Conservation (phyloP, 1,284 basidiomycete genomes). For the Trichosporon ovoides region DNA sequence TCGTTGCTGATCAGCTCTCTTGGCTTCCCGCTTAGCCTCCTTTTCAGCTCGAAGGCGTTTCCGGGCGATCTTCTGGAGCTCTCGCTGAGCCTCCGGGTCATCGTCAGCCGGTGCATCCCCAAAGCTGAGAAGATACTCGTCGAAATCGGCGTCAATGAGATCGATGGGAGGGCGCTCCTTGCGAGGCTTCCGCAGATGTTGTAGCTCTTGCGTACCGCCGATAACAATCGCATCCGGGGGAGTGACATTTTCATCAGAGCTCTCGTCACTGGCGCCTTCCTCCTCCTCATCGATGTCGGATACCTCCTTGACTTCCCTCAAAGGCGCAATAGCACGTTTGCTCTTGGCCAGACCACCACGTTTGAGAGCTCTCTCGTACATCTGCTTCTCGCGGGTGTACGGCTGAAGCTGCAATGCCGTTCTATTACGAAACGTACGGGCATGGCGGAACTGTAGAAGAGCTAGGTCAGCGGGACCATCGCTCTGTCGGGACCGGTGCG, state of each 20-base stretch:
- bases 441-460: slow-evolving; percentile 39
- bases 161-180: slow-evolving; percentile 12
- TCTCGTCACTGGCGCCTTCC: neutral
- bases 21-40: slow-evolving; percentile 19
- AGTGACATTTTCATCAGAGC: slow-evolving; percentile 9
- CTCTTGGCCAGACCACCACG: slow-evolving; percentile 40
- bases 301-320: slow-evolving; percentile 7
- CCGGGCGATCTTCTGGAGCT: slow-evolving; percentile 36
- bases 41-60: slow-evolving; percentile 27
- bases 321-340: slow-evolving; percentile 14
- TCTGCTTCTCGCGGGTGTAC: slow-evolving; percentile 44
- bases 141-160: slow-evolving; percentile 34
- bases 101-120: slow-evolving; percentile 31
- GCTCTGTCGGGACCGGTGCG: neutral
- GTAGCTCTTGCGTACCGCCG: slow-evolving; percentile 28
- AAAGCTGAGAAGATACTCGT: slow-evolving; percentile 38
- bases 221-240: slow-evolving; percentile 37
- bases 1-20: slow-evolving; percentile 24
- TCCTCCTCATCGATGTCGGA: slow-evolving; percentile 20
- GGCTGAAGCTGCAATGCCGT: slow-evolving; percentile 47
- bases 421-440: slow-evolving; percentile 45
- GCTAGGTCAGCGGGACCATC: slow-evolving; percentile 27
- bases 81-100: slow-evolving; percentile 16
- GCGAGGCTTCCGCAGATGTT: slow-evolving; percentile 9
- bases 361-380: slow-evolving; percentile 39